Conservation (phyloP, 306 rosid species). For the barrel medic (Medicago truncatula) region MtrunA17r5.0-ANR NC_053048.1:19937501-19938000, state of each 20-base stretch:
- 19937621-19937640: conserved; percentile 52
- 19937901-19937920: conserved; percentile 71
- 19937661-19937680: conserved; percentile 33
- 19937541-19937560: conserved; percentile 19
- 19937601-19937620: conserved; percentile 45
- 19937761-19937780: conserved; percentile 36
- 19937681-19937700: conserved; percentile 50
- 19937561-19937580: conserved; percentile 30
- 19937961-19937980: conserved; percentile 64
- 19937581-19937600: background rate
- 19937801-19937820: conserved; percentile 54
- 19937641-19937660: conserved; percentile 39
- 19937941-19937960: conserved; percentile 47
- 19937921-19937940: conserved; percentile 55
- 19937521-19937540: background rate
- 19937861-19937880: conserved; percentile 45
- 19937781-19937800: conserved; percentile 44
- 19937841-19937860: conserved; percentile 51
- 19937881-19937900: conserved; percentile 56
- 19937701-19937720: conserved; percentile 44
- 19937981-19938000: conserved; percentile 50
- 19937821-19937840: conserved; percentile 43
- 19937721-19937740: conserved; percentile 39
- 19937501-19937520: conserved; percentile 18
- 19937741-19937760: conserved; percentile 13